Percentiles rank a stretch among this genome's conserved stretches.
These are phyloP conservation scores for Blakeslea trispora DNA, from an alignment of 371 early-diverging fungal species.

Conservation along the genomic window DNA sequence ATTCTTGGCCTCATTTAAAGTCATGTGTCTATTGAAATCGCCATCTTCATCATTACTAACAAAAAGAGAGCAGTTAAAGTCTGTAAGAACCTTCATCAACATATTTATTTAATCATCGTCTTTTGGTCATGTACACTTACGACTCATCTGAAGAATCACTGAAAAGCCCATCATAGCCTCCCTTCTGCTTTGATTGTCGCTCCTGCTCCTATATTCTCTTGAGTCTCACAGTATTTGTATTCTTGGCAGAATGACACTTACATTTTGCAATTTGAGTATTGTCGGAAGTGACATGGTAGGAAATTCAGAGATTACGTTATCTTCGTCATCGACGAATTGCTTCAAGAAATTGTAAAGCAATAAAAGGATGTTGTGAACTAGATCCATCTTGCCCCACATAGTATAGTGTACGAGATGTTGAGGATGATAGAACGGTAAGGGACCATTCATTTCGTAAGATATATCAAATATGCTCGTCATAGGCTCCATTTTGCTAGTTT, in stretches of 20 bases:
- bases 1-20: conserved; percentile 28
- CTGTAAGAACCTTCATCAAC: no score
- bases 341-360: conserved; percentile 53
- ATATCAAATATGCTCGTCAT: conserved; percentile 60
- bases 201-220: conserved; percentile 4
- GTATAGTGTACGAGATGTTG: conserved; percentile 71
- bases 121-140: conserved; percentile 15
- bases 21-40: conserved; percentile 38
- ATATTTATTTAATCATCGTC: conserved; percentile 1
- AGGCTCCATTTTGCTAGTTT: conserved; percentile 34
- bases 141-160: conserved; percentile 13
- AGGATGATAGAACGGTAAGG: conserved; percentile 79
- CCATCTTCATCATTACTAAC: conserved; percentile 17
- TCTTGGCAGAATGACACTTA: conserved; percentile 14
- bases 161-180: conserved; percentile 37
- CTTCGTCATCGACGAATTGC: conserved; percentile 48
- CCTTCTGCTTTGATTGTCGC: conserved; percentile 8
- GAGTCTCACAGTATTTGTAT: no score
- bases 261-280: conserved; percentile 55
- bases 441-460: conserved; percentile 58
- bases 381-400: conserved; percentile 78
- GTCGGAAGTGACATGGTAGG: conserved; percentile 56
- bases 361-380: conserved; percentile 61
- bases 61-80: no score
- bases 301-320: conserved; percentile 41